Evolutionary conservation across 305 asterid genomes (phyloP).

Genomic region (Fraxinus angustifolia): DNA sequence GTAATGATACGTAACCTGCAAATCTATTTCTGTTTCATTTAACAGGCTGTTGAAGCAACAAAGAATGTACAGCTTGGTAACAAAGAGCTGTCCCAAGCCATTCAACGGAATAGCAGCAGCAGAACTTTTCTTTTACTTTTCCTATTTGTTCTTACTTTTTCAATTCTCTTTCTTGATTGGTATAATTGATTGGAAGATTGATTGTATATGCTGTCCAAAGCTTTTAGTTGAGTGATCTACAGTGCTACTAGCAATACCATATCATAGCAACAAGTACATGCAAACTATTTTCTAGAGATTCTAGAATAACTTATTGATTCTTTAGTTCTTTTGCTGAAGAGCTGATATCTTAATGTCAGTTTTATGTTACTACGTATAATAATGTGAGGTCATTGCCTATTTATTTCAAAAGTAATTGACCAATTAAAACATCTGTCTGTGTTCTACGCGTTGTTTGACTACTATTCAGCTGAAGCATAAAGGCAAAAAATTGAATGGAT

Average conservation of each 20-base stretch:
- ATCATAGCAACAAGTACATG: background rate
- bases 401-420: background rate
- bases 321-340: background rate
- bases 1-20: background rate
- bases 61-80: conserved; percentile 82
- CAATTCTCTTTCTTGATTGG: conserved; percentile 86
- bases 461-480: background rate
- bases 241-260: background rate
- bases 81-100: conserved; percentile 76
- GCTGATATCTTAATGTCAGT: background rate
- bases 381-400: background rate
- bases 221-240: background rate
- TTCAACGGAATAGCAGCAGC: conserved; percentile 74
- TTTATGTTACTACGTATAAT: background rate
- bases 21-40: background rate
- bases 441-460: background rate
- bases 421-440: background rate
- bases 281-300: background rate
- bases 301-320: background rate
- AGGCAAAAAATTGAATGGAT: background rate
- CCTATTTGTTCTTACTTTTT: conserved; percentile 68
- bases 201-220: background rate
- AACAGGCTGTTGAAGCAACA: conserved; percentile 75
- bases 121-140: conserved; percentile 85
- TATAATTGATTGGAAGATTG: conserved; percentile 12